A percentile compares a stretch with the other conserved stretches of the same genome.
These are phyloP conservation scores for Linum trigynum DNA, from an alignment of 345 rosid species.

Conservation along the genomic window DNA sequence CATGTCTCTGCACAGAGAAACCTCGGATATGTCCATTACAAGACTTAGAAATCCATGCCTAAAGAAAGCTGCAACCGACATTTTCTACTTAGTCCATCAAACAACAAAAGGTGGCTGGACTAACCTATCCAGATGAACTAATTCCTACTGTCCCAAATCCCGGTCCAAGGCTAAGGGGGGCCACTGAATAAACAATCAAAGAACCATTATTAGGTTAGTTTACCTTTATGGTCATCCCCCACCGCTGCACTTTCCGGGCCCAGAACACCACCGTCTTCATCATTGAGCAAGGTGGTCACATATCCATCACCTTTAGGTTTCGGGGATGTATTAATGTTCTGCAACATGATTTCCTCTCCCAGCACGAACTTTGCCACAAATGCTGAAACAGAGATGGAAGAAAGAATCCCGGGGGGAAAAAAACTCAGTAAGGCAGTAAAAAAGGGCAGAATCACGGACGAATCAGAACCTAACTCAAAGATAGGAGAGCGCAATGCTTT, in stretches of 20 bases:
- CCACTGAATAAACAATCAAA: constrained; percentile 9
- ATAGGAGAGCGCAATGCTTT: no score
- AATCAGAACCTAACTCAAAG: not conserved
- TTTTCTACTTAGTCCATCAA: not conserved
- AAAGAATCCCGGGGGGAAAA: not conserved
- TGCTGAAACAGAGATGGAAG: constrained; percentile 24
- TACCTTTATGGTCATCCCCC: constrained; percentile 26
- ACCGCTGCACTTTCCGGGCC: constrained; percentile 15
- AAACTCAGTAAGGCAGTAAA: not conserved
- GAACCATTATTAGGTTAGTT: not conserved
- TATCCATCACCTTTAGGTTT: constrained; percentile 21
- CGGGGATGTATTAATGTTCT: constrained; percentile 32
- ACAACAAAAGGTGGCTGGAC: not conserved
- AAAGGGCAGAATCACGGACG: not conserved
- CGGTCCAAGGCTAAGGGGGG: not conserved
- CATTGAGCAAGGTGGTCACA: constrained; percentile 13
- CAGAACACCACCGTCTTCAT: constrained; percentile 11
- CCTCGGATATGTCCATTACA: not conserved
- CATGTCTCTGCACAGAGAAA: not conserved
- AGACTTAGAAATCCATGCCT: not conserved
- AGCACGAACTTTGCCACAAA: constrained; percentile 42
- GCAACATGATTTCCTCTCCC: constrained; percentile 33
- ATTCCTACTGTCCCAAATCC: not conserved
- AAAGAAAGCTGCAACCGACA: not conserved
- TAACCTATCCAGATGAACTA: not conserved